Percentiles rank a stretch among this genome's conserved stretches.
These are phyloP conservation scores for Magnaporthales sp. DNA, from an alignment of 2,329 filamentous ascomycete species.

Conservation along the genomic window DNA sequence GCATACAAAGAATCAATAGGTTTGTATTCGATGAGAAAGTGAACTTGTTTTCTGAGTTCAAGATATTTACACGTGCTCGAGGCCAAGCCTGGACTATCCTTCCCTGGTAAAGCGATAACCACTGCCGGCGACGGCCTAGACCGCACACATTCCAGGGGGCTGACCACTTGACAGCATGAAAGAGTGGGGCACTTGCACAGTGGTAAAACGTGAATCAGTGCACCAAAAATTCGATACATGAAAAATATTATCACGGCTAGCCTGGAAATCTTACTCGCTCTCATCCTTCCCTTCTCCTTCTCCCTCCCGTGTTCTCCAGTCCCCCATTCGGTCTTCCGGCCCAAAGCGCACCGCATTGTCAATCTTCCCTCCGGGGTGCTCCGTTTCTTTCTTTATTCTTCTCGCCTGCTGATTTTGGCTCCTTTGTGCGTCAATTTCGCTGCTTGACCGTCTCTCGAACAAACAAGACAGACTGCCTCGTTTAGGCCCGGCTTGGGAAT, in stretches of 20 bases:
- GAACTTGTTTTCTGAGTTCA: neutral
- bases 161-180: neutral
- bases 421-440: neutral
- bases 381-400: constrained; percentile 6
- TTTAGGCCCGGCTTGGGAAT: neutral
- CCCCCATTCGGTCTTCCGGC: neutral
- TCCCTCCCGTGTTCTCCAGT: constrained; percentile 11
- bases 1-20: no score
- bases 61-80: neutral
- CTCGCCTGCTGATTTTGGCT: constrained; percentile 7
- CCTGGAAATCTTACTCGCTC: constrained; percentile 2
- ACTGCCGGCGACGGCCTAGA: neutral
- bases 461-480: neutral
- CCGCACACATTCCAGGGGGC: neutral
- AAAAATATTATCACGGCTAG: constrained; percentile 1
- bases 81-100: neutral
- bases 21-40: neutral
- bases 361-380: constrained; percentile 8
- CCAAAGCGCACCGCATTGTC: constrained; percentile 6
- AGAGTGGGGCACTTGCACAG: constrained; percentile 2
- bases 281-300: constrained; percentile 16
- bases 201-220: constrained; percentile 1
- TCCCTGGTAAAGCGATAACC: neutral
- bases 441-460: neutral
- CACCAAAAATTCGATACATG: neutral